A percentile compares a stretch with the other conserved stretches of the same genome.
Conservation (phyloP, 495 filamentous ascomycete genomes). For the Podospora appendiculata region DNA sequence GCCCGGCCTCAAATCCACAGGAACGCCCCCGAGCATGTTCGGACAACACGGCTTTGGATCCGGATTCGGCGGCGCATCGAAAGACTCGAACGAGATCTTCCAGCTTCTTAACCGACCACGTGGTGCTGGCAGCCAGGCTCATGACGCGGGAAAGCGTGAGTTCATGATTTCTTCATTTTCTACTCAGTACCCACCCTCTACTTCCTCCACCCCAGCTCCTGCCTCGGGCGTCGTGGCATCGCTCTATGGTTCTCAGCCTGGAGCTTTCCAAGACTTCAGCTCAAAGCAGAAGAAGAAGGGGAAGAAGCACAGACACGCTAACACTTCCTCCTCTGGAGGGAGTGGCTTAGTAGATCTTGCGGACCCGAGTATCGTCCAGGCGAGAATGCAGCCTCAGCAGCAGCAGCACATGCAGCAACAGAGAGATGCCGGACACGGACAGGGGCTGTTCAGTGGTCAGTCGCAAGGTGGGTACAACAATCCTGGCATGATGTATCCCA, state of each 20-base stretch:
- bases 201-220: slow-evolving; percentile 82
- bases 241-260: slow-evolving; percentile 82
- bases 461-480: slow-evolving; percentile 99
- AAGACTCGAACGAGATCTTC: slow-evolving; percentile 71
- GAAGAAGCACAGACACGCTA: slow-evolving; percentile 99
- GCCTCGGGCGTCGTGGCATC: slow-evolving; percentile 78
- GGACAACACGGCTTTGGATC: slow-evolving; percentile 63
- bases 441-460: slow-evolving; percentile 84
- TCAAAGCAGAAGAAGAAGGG: slow-evolving; percentile 99
- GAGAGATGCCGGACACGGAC: slow-evolving; percentile 69
- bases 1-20: slow-evolving; percentile 88
- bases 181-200: slow-evolving; percentile 64
- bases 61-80: slow-evolving; percentile 45
- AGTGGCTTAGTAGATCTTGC: slow-evolving; percentile 98
- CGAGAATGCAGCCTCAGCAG: slow-evolving; percentile 88
- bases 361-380: slow-evolving; percentile 98
- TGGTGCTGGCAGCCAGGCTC: slow-evolving; percentile 54
- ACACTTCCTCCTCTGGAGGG: slow-evolving; percentile 98
- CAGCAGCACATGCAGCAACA: slow-evolving; percentile 72
- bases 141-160: slow-evolving; percentile 94
- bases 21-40: slow-evolving; percentile 84
- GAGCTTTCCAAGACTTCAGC: slow-evolving; percentile 75
- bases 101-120: slow-evolving; percentile 63
- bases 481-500: slow-evolving; percentile 80
- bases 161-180: slow-evolving; percentile 67